A percentile compares a stretch with the other conserved stretches of the same genome.
Evolutionary conservation across 2,329 filamentous ascomycete genomes (phyloP).

Genomic region (Ampelomyces quisqualis): DNA sequence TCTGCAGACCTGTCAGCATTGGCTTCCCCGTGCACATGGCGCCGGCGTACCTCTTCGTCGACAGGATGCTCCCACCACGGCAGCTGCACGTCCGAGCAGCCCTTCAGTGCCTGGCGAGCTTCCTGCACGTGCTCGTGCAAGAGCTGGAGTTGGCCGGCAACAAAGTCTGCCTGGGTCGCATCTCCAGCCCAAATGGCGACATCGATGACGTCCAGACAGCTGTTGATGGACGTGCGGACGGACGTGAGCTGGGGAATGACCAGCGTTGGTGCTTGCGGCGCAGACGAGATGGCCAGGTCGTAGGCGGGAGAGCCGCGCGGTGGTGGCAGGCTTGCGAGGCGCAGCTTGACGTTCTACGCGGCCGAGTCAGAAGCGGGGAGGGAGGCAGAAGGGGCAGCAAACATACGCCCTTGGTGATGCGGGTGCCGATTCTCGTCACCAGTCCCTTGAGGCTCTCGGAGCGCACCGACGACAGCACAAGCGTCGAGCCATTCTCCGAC

Average conservation of each 20-base stretch:
- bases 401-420: slow-evolving; percentile 84
- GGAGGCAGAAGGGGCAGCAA: neutral
- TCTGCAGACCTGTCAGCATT: slow-evolving; percentile 30
- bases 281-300: slow-evolving; percentile 54
- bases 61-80: slow-evolving; percentile 59
- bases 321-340: slow-evolving; percentile 66
- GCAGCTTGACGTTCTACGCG: slow-evolving; percentile 69
- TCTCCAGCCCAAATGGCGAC: slow-evolving; percentile 73
- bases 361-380: slow-evolving; percentile 7
- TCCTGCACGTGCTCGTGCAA: slow-evolving; percentile 63
- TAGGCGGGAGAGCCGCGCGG: slow-evolving; percentile 54
- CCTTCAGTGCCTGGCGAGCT: slow-evolving; percentile 61
- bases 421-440: slow-evolving; percentile 85
- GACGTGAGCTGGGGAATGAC: slow-evolving; percentile 69
- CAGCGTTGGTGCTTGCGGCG: slow-evolving; percentile 58
- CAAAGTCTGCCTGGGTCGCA: slow-evolving; percentile 58
- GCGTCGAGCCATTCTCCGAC: slow-evolving; percentile 79
- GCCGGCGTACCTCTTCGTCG: slow-evolving; percentile 56
- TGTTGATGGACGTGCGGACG: slow-evolving; percentile 75
- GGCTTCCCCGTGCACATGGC: neutral
- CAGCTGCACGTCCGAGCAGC: slow-evolving; percentile 52
- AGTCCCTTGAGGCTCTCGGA: slow-evolving; percentile 91
- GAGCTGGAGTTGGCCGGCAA: slow-evolving; percentile 59
- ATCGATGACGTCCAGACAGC: slow-evolving; percentile 79
- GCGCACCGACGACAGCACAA: slow-evolving; percentile 82